A percentile compares a stretch with the other conserved stretches of the same genome.
Evolutionary conservation across 805 yeast species (phyloP).

Genomic region (Candida easanensis): DNA sequence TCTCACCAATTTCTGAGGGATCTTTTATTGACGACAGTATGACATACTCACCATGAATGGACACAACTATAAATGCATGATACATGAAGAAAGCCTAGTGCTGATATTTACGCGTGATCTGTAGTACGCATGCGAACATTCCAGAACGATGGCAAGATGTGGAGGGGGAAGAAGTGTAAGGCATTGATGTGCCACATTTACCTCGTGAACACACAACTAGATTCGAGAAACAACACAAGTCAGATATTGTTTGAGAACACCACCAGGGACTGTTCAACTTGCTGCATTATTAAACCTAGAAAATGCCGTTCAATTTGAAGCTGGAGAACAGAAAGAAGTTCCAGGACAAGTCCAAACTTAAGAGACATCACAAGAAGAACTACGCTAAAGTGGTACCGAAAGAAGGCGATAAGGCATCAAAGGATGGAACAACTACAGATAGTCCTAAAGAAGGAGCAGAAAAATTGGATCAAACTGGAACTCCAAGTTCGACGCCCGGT

Average conservation of each 20-base stretch:
- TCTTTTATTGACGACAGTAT: constrained; percentile 20
- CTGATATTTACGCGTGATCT: neutral
- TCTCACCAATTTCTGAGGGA: constrained; percentile 29
- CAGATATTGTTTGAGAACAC: too few relatives aligned
- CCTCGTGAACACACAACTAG: too few relatives aligned
- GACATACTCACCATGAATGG: constrained; percentile 5
- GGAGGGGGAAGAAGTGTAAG: too few relatives aligned
- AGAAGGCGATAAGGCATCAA: constrained; percentile 10
- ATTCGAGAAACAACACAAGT: neutral
- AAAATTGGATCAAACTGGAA: too few relatives aligned
- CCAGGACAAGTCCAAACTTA: constrained; percentile 38
- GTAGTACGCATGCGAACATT: too few relatives aligned
- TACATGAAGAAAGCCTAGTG: too few relatives aligned
- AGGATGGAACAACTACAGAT: neutral
- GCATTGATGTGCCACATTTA: too few relatives aligned
- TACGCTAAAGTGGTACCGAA: constrained; percentile 31
- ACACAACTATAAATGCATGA: too few relatives aligned
- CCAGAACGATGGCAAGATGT: too few relatives aligned
- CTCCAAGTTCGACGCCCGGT: too few relatives aligned
- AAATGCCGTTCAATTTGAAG: constrained; percentile 32
- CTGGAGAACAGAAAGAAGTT: constrained; percentile 40
- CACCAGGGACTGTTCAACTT: too few relatives aligned
- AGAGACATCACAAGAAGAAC: constrained; percentile 37
- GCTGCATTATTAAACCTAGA: too few relatives aligned
- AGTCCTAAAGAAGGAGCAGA: neutral